Evolutionary conservation across 768 basidiomycete genomes (phyloP), one percentile per base, ranked within the genome.

Genomic region (Panaeolus cyanescens): DNA sequence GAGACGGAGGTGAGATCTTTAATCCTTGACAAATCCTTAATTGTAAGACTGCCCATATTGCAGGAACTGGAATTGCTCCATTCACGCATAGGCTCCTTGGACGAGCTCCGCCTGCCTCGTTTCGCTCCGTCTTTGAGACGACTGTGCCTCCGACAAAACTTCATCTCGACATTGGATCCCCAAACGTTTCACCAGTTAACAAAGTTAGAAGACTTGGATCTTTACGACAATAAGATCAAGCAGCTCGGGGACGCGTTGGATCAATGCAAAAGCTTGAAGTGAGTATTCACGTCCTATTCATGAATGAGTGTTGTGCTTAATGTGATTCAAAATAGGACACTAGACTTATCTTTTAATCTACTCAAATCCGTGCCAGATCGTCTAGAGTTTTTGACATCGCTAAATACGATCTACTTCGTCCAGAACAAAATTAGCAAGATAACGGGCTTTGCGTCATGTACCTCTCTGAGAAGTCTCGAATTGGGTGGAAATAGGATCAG

Each of bases 321-420:
- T 53, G 25, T 56, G 34, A 13, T 33, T 45, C 28, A n/a, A 37
- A 55, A 7, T 63, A 98, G 96, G 32, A 80, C 85, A 9, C 79
- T 99, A 56, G 97, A 99, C 77, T 79, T 99, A 50, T 99, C 96
- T 1, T 99, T 97, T 83, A 99, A 99, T 77, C 82, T 96, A 28
- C 75, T 98, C 59, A 85, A 87, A 61, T 74, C 80, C 25, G 78
- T 95, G 37, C 90, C 93, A 1, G 86, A 89, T 40, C 76, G 80
- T 6, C 72, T 95, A 12, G 72, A 80, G 9, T 72, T 79, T 58
- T 80, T 96, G 2, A 77, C 75, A 3, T 82, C 85, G 4, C 80
- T 99, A 32, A 77, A 82, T 34, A 93, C 91, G 0, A 80, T 96
- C 28, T 99, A 96, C 76, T 93, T 99, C 67, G 93, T 99, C 4